Percentiles rank a stretch among this genome's conserved stretches.
Conservation (phyloP, 352 stramenopile species). For the Phytopythium montanum region DNA sequence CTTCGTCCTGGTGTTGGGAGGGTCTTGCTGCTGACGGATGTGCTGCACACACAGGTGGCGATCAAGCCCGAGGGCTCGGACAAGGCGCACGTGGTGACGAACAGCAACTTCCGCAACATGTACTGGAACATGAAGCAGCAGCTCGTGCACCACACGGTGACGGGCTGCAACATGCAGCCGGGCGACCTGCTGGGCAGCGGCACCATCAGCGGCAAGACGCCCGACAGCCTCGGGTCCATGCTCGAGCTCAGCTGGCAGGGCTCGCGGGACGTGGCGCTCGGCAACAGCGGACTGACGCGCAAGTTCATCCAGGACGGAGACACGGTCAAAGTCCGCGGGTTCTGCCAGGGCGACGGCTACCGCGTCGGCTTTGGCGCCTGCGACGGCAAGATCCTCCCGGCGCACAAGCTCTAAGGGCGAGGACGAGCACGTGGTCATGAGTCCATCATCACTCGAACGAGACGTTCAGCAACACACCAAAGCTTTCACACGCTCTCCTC, state of each 20-base stretch:
- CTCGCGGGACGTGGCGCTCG: slow-evolving; percentile 71
- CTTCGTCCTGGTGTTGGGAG: slow-evolving; percentile 19
- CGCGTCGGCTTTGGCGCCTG: slow-evolving; percentile 96
- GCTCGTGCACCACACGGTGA: slow-evolving; percentile 96
- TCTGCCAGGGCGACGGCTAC: slow-evolving; percentile 88
- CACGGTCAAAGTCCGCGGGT: slow-evolving; percentile 90
- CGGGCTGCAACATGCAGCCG: slow-evolving; percentile 95
- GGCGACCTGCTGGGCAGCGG: slow-evolving; percentile 94
- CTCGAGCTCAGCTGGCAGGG: slow-evolving; percentile 96
- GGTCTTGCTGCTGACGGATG: slow-evolving; percentile 17
- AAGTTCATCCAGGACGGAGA: slow-evolving; percentile 97
- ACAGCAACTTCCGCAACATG: slow-evolving; percentile 95
- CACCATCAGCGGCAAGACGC: slow-evolving; percentile 92
- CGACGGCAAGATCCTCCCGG: slow-evolving; percentile 89
- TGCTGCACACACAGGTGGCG: slow-evolving; percentile 31
- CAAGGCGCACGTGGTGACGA: slow-evolving; percentile 71
- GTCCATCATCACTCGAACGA: neutral
- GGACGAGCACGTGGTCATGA: slow-evolving; percentile 10
- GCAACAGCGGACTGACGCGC: slow-evolving; percentile 64
- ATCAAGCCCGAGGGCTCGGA: slow-evolving; percentile 58
- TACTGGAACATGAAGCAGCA: slow-evolving; percentile 98
- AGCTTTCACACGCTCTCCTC: neutral
- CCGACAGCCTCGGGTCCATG: slow-evolving; percentile 92
- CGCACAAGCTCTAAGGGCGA: slow-evolving; percentile 47
- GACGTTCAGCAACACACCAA: neutral